A percentile compares a stretch with the other conserved stretches of the same genome.
phyloP scores from a whole-genome alignment of 495 filamentous ascomycete species.

The Lichenothelia convexa region DNA sequence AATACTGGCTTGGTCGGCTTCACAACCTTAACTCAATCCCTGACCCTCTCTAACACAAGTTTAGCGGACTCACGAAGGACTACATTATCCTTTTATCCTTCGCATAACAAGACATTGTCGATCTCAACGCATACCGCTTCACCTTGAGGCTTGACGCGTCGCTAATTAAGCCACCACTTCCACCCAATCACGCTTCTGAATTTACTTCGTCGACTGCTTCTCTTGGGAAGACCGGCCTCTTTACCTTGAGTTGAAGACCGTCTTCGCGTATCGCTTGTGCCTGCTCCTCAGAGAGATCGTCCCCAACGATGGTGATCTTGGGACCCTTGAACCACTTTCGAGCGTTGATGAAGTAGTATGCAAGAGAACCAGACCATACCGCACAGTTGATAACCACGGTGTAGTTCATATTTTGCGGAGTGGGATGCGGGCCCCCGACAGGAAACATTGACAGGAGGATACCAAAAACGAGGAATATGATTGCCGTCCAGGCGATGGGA shows the following conservation, averaged over 20 bases:
- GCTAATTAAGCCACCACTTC: too few species aligned
- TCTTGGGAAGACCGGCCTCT: too few species aligned
- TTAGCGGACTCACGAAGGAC: too few species aligned
- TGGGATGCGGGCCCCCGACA: slow-evolving; percentile 35
- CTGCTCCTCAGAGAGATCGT: slow-evolving; percentile 17
- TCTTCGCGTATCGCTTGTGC: slow-evolving; percentile 13
- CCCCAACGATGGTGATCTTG: slow-evolving; percentile 18
- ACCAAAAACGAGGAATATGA: slow-evolving; percentile 37
- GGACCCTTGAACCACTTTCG: slow-evolving; percentile 25
- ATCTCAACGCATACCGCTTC: too few species aligned
- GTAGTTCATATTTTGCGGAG: slow-evolving; percentile 42
- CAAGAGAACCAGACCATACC: slow-evolving; percentile 41
- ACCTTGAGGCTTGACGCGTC: too few species aligned
- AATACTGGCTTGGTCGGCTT: too few species aligned
- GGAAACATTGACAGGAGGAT: slow-evolving; percentile 42
- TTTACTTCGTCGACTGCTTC: too few species aligned
- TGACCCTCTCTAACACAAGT: too few species aligned
- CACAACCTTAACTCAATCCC: too few species aligned
- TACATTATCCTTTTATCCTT: too few species aligned
- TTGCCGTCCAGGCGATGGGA: slow-evolving; percentile 33
- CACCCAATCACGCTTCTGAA: too few species aligned
- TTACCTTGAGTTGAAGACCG: slow-evolving; percentile 13
- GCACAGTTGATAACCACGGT: slow-evolving; percentile 45
- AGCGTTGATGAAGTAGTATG: slow-evolving; percentile 33
- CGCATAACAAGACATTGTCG: too few species aligned